Evolutionary conservation across 2,329 filamentous ascomycete species (phyloP), one percentile per base, ranked within the genome.

Genomic region (Fusarium sp.): DNA sequence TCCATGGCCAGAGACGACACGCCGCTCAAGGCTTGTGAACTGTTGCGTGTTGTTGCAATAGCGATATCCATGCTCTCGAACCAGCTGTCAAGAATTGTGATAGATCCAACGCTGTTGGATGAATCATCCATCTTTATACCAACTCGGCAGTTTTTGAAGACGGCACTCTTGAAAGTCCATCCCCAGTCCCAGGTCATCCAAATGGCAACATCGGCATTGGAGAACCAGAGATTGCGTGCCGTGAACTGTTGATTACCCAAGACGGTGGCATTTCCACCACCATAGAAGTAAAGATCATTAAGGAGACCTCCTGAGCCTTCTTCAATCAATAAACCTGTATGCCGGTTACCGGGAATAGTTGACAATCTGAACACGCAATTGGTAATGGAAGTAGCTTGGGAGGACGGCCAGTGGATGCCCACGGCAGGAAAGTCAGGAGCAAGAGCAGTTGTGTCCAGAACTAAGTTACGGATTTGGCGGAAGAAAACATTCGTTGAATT

Each of bases 141-240:
- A 32, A 91, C 82, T 11, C 80, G 80, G 74, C 89, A 91, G 74
- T 90, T 83, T 73, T 87, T 84, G 77, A 92, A 86, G 26, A 78
- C 81, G 20, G 92, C 75, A 22, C 86, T 87, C 78, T 91, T 90
- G 81, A 92, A 91, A 7, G 88, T 90, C 89, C 90, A 93, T 2
- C 88, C 86, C 91, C 91, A 93, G 76, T 91, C 87, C 91, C 91
- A 93, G 65, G 90, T 86, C 81, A 92, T 89, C 75, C 85, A 86
- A 59, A 93, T 88, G 46, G 89, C 91, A 13, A 88, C 90, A 71
- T 88, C 81, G 68, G 87, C 86, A 62, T 85, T 82, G 71, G 86
- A 86, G 78, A 93, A 91, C 22, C 84, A 88, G 68, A 92, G 74
- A 73, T 92, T 92, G 26, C 89, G 84, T 49, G 89, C 88, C 15